Percentiles rank a stretch among this genome's conserved stretches.
Conservation (phyloP, 495 filamentous ascomycete species). For the Tuber umbilicatum region DNA sequence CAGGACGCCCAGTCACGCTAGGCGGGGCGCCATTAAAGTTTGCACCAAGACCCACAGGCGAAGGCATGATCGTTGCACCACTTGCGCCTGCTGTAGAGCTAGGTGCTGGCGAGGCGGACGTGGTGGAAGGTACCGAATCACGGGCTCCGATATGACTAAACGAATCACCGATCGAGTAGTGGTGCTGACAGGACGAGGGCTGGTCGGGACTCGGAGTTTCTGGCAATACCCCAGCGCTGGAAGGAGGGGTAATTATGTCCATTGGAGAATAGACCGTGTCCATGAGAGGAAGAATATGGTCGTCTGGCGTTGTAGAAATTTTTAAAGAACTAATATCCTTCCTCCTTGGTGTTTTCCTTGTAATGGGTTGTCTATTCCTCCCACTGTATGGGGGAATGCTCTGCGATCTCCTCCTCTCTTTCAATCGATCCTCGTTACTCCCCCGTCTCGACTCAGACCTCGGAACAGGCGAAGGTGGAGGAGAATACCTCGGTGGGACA, state of each 20-base stretch:
- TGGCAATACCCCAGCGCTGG: slow-evolving; percentile 25
- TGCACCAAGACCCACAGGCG: slow-evolving; percentile 19
- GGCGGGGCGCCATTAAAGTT: slow-evolving; percentile 15
- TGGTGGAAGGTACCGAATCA: slow-evolving; percentile 18
- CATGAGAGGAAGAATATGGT: slow-evolving; percentile 18
- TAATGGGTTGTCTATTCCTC: slow-evolving; percentile 5
- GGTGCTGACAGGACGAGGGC: slow-evolving; percentile 11
- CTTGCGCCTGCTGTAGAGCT: slow-evolving; percentile 32
- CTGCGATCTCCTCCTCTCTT: slow-evolving; percentile 14
- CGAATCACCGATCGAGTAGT: neutral
- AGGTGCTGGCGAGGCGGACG: slow-evolving; percentile 25
- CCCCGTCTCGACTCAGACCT: slow-evolving; percentile 15
- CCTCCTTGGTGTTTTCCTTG: slow-evolving; percentile 12
- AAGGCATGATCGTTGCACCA: slow-evolving; percentile 30
- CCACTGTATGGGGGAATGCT: neutral
- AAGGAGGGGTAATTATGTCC: slow-evolving; percentile 31
- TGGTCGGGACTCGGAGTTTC: slow-evolving; percentile 13
- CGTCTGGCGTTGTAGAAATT: slow-evolving; percentile 10
- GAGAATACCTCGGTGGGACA: slow-evolving; percentile 8
- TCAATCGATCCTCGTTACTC: slow-evolving; percentile 3
- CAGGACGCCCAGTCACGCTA: neutral
- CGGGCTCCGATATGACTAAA: neutral
- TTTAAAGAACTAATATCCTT: slow-evolving; percentile 13
- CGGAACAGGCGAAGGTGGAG: slow-evolving; percentile 21
- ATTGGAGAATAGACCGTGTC: slow-evolving; percentile 18